Evolutionary conservation across 108 stramenopile genomes (phyloP), one percentile per base, ranked within the genome.

Genomic region (Nitzschia sp.): DNA sequence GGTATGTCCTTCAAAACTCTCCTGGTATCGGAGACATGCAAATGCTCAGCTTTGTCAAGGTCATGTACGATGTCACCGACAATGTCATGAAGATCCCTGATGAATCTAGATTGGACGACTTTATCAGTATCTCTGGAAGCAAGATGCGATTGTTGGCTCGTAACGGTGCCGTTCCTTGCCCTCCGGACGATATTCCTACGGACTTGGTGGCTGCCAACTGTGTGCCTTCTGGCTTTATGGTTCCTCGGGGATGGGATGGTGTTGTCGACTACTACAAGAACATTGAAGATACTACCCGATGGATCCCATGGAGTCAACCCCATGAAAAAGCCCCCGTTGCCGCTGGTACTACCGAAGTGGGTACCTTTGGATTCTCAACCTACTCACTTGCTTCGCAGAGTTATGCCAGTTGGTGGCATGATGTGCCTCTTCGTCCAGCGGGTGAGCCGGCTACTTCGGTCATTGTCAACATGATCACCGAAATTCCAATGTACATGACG

Each of bases 181-280:
- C 87, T 63, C 73, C 86, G 5, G 85, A 85, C 53, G 69, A 94
- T 38, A 97, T 98, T 60, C 98, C 98, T 7, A 91, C 93, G 1
- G 98, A 98, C 70, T 81, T 98, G 41, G 84, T 97, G 7, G 96
- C 76, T 41, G 96, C 96, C 55, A 95, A 98, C 65, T 98, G 98
- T 64, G 86, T 98, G 26, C 98, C 98, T 17, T 92, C 86, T 63
- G 98, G 98, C 17, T 98, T 98, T 69, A 98, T 98, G 98, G 96
- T 97, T 37, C 98, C 94, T n/a, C 89, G 93, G 57, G 98, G 98
- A 44, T 98, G 98, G 98, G 93, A 95, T 38, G 84, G 84, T 50
- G 98, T 98, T 37, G 95, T 95, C 41, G 96, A 98, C 69, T 98
- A 98, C 72, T 98, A 98, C 88, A 88, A 85, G 79, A 86, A 95